Base-by-base conservation (phyloP, 2,329 filamentous ascomycete species). In the Aspergillus pseudotamarii region DNA sequence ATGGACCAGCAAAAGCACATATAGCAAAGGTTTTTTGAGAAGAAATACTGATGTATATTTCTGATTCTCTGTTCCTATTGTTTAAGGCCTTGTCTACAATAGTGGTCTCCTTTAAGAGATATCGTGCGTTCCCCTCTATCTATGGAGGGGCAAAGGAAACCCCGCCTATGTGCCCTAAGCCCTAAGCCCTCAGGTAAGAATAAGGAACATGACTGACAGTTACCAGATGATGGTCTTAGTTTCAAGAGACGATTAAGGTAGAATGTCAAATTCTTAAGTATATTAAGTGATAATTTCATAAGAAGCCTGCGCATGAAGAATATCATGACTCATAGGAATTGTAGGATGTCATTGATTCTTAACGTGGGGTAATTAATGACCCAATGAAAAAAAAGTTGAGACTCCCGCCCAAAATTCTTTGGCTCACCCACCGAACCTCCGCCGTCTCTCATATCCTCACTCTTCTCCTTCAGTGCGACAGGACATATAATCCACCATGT, bases 351-450 rank as follows among this genome's bases (percentile, higher is more conserved):
- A 59, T 53, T 48, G 57, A 36, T n/a, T 38, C 21, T 34, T 28
- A 57, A 38, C 53, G 63, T 58, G 50, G 60, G 59, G 46, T 55
- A 55, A 19, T 14, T 6, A 23, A 36, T 55, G 64, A 67, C 62
- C 73, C 72, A 76, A 76, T 75, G 38, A 41, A 64, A 73, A 48
- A 62, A 65, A 64, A 66, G 64, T 66, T 32, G 59, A 70, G 65
- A 67, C 67, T 71, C 69, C 69, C 70, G 72, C 73, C 73, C 73
- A 73, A 76, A 76, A 75, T 72, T 76, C 73, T 68, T 65, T 64
- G 63, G 58, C 61, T 57, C 58, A 38, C 58, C 61, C 66, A 50
- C 64, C 66, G 66, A 64, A 66, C 58, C 65, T 65, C 64, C 65
- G 71, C 43, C 58, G 30, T 58, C 54, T 57, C 48, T 57, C 57